phyloP scores from a whole-genome alignment of 2,329 filamentous ascomycete species.

The Scedosporium minutisporum region DNA sequence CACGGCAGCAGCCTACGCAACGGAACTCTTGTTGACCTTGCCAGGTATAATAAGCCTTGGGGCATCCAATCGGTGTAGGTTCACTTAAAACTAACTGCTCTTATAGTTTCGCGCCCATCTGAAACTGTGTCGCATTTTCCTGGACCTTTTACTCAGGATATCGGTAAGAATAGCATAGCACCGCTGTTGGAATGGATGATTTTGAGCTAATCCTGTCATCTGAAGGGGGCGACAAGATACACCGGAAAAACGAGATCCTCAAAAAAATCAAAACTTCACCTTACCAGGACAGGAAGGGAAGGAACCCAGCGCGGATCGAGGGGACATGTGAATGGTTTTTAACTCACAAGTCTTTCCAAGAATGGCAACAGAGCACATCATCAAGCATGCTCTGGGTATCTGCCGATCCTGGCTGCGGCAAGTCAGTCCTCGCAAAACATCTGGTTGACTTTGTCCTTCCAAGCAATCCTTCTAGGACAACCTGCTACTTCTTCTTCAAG shows the following conservation, averaged over 20 bases:
- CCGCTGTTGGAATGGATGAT: too few species aligned
- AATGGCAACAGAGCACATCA: slow-evolving; percentile 12
- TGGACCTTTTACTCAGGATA: too few species aligned
- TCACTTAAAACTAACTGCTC: too few species aligned
- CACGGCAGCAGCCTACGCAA: slow-evolving; percentile 13
- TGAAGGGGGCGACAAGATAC: too few species aligned
- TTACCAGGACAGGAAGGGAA: slow-evolving; percentile 16
- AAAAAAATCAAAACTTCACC: neutral
- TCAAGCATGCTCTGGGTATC: slow-evolving; percentile 23
- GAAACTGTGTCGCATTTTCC: too few species aligned
- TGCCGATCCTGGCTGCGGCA: slow-evolving; percentile 33
- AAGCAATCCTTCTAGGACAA: slow-evolving; percentile 10
- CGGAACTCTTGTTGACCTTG: slow-evolving; percentile 7
- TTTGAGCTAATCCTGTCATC: too few species aligned
- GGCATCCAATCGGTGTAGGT: too few species aligned
- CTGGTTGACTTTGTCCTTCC: slow-evolving; percentile 22
- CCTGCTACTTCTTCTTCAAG: slow-evolving; percentile 36
- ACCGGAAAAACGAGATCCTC: neutral
- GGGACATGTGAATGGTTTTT: slow-evolving; percentile 15
- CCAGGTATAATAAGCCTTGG: neutral
- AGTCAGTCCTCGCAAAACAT: slow-evolving; percentile 29
- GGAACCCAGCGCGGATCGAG: slow-evolving; percentile 20
- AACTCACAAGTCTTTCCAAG: slow-evolving; percentile 9
- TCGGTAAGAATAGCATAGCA: too few species aligned
- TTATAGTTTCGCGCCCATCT: too few species aligned